These are phyloP conservation scores for Niebla homalea DNA, from an alignment of 495 filamentous ascomycete genomes.

Conservation along the genomic window DNA sequence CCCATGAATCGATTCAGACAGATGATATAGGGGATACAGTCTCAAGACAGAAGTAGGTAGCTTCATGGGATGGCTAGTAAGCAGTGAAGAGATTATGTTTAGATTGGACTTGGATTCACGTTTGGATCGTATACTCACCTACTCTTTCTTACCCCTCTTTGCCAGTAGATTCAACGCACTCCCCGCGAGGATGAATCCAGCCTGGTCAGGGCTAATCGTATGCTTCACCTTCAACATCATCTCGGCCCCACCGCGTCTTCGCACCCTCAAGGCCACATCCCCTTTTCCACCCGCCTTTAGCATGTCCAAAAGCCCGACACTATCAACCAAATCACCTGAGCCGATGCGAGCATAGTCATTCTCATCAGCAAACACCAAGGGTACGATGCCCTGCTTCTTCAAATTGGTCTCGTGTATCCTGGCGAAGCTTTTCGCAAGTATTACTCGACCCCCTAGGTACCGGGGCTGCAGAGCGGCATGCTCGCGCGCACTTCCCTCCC, in stretches of 20 bases:
- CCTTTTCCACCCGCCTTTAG: conserved; percentile 66
- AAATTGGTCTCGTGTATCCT: conserved; percentile 98
- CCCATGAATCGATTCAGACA: no score
- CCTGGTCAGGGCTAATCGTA: conserved; percentile 76
- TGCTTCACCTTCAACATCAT: conserved; percentile 55
- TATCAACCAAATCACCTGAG: conserved; percentile 69
- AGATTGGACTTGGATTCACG: no score
- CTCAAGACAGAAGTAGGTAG: no score
- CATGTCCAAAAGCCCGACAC: conserved; percentile 71
- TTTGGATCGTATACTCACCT: no score
- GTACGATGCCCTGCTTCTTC: conserved; percentile 97
- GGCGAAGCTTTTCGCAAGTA: conserved; percentile 84
- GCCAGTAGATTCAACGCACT: conserved; percentile 85
- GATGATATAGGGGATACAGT: no score
- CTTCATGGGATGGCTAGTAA: no score
- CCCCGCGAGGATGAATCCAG: conserved; percentile 79
- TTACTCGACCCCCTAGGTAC: conserved; percentile 78
- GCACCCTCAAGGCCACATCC: conserved; percentile 54
- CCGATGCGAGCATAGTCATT: conserved; percentile 74
- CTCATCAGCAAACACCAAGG: conserved; percentile 74
- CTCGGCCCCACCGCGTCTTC: conserved; percentile 47
- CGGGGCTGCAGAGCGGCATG: conserved; percentile 94
- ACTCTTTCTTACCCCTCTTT: conserved; percentile 24
- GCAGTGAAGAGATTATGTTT: no score
- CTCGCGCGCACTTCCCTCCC: conserved; percentile 86